Conservation (phyloP, 768 basidiomycete species). For the Hypholoma sublateritium region DNA sequence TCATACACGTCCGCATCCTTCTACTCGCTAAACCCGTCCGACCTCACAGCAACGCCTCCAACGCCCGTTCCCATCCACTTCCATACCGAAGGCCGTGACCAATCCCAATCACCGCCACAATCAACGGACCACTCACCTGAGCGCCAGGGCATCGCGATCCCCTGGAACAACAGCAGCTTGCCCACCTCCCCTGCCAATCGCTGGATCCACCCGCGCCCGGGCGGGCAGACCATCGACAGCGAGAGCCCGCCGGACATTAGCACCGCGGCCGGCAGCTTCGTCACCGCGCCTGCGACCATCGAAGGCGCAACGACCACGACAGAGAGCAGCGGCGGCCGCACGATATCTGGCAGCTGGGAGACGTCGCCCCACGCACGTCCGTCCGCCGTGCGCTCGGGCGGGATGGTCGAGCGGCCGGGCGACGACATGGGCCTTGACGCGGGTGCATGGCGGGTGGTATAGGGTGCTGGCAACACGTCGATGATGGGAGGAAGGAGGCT, state of each 20-base stretch:
- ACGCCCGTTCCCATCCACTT: conserved; percentile 6
- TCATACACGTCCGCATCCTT: conserved; percentile 17
- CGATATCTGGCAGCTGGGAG: conserved; percentile 47
- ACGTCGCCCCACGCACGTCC: conserved; percentile 12
- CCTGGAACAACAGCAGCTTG: conserved; percentile 20
- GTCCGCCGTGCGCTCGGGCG: conserved; percentile 11
- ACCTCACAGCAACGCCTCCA: conserved; percentile 17
- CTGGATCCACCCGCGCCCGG: conserved; percentile 15
- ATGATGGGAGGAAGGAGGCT: conserved; percentile 1
- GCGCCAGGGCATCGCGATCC: conserved; percentile 23
- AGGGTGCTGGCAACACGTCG: neutral
- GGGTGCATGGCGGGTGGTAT: conserved; percentile 7
- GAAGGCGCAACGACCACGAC: conserved; percentile 54
- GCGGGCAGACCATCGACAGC: conserved; percentile 22
- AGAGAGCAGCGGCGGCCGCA: conserved; percentile 41
- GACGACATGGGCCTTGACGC: conserved; percentile 19
- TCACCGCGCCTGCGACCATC: conserved; percentile 63
- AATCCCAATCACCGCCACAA: conserved; percentile 9
- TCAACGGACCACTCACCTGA: conserved; percentile 16
- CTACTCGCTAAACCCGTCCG: conserved; percentile 20
- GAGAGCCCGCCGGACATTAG: conserved; percentile 60
- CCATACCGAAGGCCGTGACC: neutral
- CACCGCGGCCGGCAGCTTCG: conserved; percentile 67
- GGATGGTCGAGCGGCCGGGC: conserved; percentile 23
- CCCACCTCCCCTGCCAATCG: conserved; percentile 22